A percentile compares a stretch with the other conserved stretches of the same genome.
Conservation (phyloP, 768 basidiomycete species). For the Podaxis sp. region DNA sequence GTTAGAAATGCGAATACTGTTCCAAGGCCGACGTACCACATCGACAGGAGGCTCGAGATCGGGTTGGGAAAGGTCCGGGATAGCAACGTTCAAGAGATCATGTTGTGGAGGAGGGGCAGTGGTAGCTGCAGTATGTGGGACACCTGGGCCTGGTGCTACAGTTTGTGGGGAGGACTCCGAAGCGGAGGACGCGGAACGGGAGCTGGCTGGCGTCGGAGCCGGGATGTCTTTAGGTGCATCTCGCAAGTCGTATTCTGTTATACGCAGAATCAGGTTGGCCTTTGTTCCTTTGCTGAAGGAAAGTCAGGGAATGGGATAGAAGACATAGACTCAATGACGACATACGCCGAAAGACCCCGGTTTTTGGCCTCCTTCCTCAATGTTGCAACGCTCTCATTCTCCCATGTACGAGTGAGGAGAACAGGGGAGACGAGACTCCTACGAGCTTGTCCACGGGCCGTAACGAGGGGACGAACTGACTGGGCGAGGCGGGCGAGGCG, state of each 20-base stretch:
- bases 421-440: conserved; percentile 48
- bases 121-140: conserved; percentile 23
- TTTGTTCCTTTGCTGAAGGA: conserved; percentile 56
- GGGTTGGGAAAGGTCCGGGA: conserved; percentile 56
- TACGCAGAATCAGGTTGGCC: conserved; percentile 48
- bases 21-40: conserved; percentile 48
- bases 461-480: conserved; percentile 6
- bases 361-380: conserved; percentile 52
- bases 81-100: conserved; percentile 42
- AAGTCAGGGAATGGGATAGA: conserved; percentile 13
- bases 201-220: conserved; percentile 21
- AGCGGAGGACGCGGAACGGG: conserved; percentile 14
- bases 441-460: conserved; percentile 11
- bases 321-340: conserved; percentile 12
- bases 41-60: conserved; percentile 44
- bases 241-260: conserved; percentile 48
- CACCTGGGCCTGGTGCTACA: conserved; percentile 21
- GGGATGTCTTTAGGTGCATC: conserved; percentile 22
- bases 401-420: conserved; percentile 56
- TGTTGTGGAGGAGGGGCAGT: conserved; percentile 28
- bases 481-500: conserved; percentile 23
- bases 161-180: not conserved
- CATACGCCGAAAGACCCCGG: conserved; percentile 57
- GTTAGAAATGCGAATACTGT: conserved; percentile 2
- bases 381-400: conserved; percentile 45